Base-by-base conservation (phyloP, 345 rosid genomes). In the Acer saccharum region DNA sequence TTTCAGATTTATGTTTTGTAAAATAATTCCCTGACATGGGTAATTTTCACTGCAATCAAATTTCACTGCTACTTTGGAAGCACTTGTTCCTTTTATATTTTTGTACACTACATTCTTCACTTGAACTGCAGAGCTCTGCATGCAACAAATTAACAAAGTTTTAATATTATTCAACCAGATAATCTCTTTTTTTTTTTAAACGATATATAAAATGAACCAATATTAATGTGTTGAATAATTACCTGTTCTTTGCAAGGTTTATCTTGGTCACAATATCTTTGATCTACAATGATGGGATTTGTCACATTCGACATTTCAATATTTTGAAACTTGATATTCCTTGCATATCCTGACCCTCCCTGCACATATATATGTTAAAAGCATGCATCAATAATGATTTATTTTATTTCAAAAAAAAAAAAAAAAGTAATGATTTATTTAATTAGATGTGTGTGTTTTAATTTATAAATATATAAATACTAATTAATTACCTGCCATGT, bases 341-440 rank as follows among this genome's bases (percentile, higher is more conserved):
- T 89, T 48, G 93, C 99, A 69, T 76, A 84, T 76, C 99, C 99
- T 4, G 94, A 93, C 17, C 99, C 99, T 89, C 99, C 99, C 97
- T 94, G 86, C 46, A 35, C 1, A 10, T 4, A 46, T 69, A 50
- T 7, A 54, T 54, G 58, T 54, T 54, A 14, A 54, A 54, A 46
- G 46, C 11, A 43, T 43, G 11, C 46, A 43, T 43, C 10, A 43
- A 43, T 35, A 35, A 35, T 35, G 39, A 35, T 35, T 35, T 35
- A 35, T 29, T 35, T 35, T n/a, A n/a, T n/a, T n/a, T n/a, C n/a
- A n/a, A n/a, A n/a, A n/a, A n/a, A n/a, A n/a, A n/a, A n/a, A n/a
- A n/a, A n/a, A n/a, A n/a, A n/a, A n/a, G n/a, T 35, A 35, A 35
- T 35, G 39, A 35, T 35, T 35, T 35, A 35, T 29, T 35, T 35